Conservation (phyloP, 2,329 filamentous ascomycete species). For the Scedosporium aurantiacum region DNA sequence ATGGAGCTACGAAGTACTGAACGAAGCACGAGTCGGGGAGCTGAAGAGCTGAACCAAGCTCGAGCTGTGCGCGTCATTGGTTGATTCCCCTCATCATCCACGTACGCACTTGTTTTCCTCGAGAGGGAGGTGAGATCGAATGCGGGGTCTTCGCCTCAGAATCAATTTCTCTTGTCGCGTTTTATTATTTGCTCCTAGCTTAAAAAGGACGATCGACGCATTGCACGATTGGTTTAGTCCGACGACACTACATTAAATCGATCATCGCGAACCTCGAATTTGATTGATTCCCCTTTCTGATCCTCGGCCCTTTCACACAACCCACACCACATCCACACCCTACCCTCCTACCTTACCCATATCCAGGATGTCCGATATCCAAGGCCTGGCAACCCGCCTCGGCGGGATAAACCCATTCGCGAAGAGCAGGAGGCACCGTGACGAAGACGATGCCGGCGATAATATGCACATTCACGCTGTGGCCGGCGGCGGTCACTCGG, state of each 20-base stretch:
- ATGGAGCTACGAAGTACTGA: too few relatives aligned
- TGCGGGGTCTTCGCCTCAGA: background rate
- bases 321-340: background rate
- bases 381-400: background rate
- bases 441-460: slow-evolving; percentile 43
- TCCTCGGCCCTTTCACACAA: background rate
- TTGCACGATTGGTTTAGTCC: too few relatives aligned
- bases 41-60: background rate
- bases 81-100: background rate
- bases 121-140: background rate
- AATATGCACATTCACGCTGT: slow-evolving; percentile 37
- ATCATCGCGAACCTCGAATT: too few relatives aligned
- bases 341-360: background rate
- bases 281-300: too few relatives aligned
- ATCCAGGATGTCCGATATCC: background rate
- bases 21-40: background rate
- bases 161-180: background rate
- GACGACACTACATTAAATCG: too few relatives aligned
- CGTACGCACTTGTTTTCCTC: background rate
- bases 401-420: slow-evolving; percentile 3
- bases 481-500: slow-evolving; percentile 48
- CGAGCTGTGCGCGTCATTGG: background rate
- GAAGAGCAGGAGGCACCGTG: slow-evolving; percentile 10
- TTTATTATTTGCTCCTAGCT: too few relatives aligned
- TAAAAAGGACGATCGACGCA: too few relatives aligned